Evolutionary conservation across 1,139 yeast genomes (phyloP).

Genomic region (Blastobotrys niveus): DNA sequence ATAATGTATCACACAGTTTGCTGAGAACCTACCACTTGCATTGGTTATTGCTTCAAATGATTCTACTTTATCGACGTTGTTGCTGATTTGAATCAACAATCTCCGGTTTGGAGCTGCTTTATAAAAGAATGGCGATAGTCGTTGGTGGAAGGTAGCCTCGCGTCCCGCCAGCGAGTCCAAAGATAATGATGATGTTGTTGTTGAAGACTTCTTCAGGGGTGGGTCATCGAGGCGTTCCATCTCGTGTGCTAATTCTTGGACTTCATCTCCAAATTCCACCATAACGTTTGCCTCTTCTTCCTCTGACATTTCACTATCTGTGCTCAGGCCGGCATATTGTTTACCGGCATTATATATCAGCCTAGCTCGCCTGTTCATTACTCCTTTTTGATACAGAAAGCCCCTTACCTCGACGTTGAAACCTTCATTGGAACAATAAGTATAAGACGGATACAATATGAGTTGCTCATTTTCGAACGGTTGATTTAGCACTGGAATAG

Average conservation of each 20-base stretch:
- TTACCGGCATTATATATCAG: constrained; percentile 63
- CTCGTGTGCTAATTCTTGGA: not conserved
- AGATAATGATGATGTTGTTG: not conserved
- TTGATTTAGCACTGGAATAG: constrained; percentile 13
- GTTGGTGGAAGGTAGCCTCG: constrained; percentile 20
- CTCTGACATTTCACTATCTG: not conserved
- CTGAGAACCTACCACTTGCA: constrained; percentile 35
- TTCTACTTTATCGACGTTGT: constrained; percentile 6
- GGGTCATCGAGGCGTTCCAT: not conserved
- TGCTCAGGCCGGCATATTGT: constrained; percentile 45
- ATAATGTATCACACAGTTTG: constrained; percentile 29
- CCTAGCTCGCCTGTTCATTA: constrained; percentile 62
- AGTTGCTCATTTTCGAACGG: constrained; percentile 33
- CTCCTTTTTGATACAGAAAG: constrained; percentile 66
- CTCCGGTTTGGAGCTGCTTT: constrained; percentile 26
- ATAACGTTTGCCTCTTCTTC: constrained; percentile 6
- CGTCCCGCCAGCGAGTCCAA: too few species aligned
- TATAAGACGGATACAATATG: constrained; percentile 58
- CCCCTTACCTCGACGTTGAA: constrained; percentile 63
- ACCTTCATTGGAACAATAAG: constrained; percentile 34
- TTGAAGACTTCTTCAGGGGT: not conserved
- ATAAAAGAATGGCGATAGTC: constrained; percentile 27
- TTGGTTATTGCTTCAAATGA: constrained; percentile 25
- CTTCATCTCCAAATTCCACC: not conserved
- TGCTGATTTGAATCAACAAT: constrained; percentile 19